Evolutionary conservation across 495 filamentous ascomycete genomes (phyloP).

Genomic region (Trichocladium uniseriatum): DNA sequence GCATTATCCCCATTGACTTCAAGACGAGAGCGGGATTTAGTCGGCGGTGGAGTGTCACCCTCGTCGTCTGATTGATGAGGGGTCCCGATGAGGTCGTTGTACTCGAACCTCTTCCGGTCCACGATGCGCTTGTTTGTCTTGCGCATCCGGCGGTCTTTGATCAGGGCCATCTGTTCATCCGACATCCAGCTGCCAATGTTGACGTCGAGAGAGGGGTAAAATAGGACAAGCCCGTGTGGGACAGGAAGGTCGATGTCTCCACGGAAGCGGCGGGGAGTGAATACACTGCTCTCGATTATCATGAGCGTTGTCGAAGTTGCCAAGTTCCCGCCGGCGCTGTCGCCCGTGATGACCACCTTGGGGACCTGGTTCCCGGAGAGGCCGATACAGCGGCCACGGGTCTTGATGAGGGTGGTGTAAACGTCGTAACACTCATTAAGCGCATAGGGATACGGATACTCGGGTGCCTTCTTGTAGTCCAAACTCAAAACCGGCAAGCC

Average conservation of each 20-base stretch:
- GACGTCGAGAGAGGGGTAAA: constrained; percentile 88
- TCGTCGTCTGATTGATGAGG: constrained; percentile 58
- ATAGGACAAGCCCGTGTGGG: constrained; percentile 72
- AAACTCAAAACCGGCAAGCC: constrained; percentile 80
- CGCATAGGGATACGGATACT: constrained; percentile 90
- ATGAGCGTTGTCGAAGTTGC: constrained; percentile 76
- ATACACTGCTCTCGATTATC: constrained; percentile 64
- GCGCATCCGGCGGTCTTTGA: constrained; percentile 70
- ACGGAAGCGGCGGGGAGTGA: constrained; percentile 46
- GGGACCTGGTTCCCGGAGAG: constrained; percentile 64
- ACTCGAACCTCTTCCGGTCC: constrained; percentile 62
- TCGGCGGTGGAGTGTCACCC: constrained; percentile 33
- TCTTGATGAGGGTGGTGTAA: constrained; percentile 71
- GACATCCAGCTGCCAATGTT: constrained; percentile 99
- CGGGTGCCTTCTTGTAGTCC: constrained; percentile 91
- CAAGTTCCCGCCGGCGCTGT: constrained; percentile 88
- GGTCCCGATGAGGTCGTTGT: constrained; percentile 48
- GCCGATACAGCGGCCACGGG: constrained; percentile 70
- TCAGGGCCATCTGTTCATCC: constrained; percentile 91
- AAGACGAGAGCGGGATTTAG: constrained; percentile 4
- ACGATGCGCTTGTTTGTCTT: constrained; percentile 69
- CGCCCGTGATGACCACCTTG: constrained; percentile 72
- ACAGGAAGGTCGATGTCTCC: constrained; percentile 56
- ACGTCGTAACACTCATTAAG: constrained; percentile 95
- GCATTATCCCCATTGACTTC: background rate